Percentiles rank a stretch among this genome's conserved stretches.
phyloP scores from a whole-genome alignment of 495 filamentous ascomycete species.

The Neurospora sp. region DNA sequence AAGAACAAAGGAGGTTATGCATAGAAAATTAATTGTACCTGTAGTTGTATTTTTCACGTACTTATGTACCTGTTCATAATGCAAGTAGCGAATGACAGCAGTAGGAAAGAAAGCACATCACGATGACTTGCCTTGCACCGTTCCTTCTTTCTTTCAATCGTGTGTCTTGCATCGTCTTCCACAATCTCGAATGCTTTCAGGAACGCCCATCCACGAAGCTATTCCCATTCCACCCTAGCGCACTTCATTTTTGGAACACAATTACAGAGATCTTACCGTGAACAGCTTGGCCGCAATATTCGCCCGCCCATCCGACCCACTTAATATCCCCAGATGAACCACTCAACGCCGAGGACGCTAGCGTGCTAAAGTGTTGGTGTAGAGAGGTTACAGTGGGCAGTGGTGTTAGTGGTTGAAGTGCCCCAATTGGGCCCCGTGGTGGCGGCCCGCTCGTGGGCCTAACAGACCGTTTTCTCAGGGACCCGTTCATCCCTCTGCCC shows the following conservation, averaged over 20 bases:
- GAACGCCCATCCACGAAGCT: background rate
- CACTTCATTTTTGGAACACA: background rate
- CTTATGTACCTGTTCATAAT: background rate
- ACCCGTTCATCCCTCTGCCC: background rate
- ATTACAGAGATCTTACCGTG: background rate
- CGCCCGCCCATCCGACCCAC: background rate
- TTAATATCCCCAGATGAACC: background rate
- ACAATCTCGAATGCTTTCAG: background rate
- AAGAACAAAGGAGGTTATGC: background rate
- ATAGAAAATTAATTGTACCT: background rate
- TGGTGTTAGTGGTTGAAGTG: background rate
- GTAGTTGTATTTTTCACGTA: background rate
- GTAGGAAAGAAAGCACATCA: background rate
- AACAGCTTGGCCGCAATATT: background rate
- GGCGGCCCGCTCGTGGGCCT: background rate
- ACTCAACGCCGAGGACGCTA: background rate
- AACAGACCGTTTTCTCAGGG: background rate
- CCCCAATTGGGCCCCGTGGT: background rate
- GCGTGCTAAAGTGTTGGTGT: background rate
- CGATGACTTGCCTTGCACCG: background rate
- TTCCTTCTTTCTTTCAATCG: background rate
- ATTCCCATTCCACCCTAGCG: background rate
- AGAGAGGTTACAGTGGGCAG: background rate
- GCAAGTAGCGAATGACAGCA: background rate
- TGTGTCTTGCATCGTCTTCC: background rate